Base-by-base conservation (phyloP, 192 early-diverging fungal genomes). In the Coemansia sp. region DNA sequence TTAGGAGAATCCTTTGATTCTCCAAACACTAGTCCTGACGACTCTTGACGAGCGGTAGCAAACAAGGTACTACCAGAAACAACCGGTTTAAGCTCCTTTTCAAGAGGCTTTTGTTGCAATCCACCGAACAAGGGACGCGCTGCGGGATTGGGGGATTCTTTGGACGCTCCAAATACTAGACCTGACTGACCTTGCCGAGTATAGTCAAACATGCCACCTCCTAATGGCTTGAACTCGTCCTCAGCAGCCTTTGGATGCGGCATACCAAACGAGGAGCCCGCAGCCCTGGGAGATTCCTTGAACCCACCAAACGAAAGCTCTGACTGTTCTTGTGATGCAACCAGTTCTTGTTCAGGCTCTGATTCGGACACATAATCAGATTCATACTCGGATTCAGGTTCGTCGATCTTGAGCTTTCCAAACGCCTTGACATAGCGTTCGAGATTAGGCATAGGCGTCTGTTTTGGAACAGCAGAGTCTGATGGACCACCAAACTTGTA, bases 341-440 rank as follows among this genome's bases (percentile, higher is more conserved):
- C 40, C 40, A 43, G 0, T 43, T 13, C 40, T 13, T 10, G 7
- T 26, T 29, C 49, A 52, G 49, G 42, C 29, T 45, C 62, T 6
- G 13, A 8, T 33, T 53, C 16, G 15, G 33, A 30, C 33, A 61
- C 29, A 9, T 51, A 23, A 26, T 64, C 68, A 23, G 59, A 55
- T 28, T 53, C 68, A 13, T 48, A 49, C 8, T 35, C 59, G 2
- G 62, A 48, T 25, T 60, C 61, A 1, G 59, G 65, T 25, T 67
- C 72, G 0, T 15, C 48, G 40, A 75, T 64, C 62, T 66, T 71
- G 18, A 81, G 57, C 60, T 69, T 81, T n/a, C 72, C 73, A 69
- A 81, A 81, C 25, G 66, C 68, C 63, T 66, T 35, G 9, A 75
- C 66, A 28, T 81, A 81, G 37, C 78, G 72, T 23, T 75, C 68